phyloP scores from a whole-genome alignment of 768 basidiomycete species.

The Russula griseocarnosa region DNA sequence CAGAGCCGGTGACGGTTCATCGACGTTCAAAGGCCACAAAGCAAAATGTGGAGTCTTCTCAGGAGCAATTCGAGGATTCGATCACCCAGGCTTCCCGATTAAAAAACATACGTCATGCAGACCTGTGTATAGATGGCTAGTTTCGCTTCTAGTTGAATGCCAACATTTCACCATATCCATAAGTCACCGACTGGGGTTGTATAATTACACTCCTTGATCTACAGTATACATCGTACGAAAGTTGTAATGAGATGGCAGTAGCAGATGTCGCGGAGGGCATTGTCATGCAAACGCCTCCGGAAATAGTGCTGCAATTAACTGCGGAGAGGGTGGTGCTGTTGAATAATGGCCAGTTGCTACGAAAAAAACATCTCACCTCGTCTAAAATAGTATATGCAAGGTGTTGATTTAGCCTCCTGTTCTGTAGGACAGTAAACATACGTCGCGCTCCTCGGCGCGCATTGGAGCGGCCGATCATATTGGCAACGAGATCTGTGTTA shows the following conservation, averaged over 20 bases:
- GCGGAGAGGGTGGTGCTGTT: conserved; percentile 3
- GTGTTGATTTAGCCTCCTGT: conserved; percentile 91
- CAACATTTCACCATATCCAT: neutral
- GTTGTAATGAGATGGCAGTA: neutral
- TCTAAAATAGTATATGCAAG: conserved; percentile 84
- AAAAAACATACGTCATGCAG: neutral
- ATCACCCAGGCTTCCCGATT: neutral
- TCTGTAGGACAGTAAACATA: conserved; percentile 92
- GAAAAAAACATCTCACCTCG: conserved; percentile 53
- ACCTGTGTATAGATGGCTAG: conserved; percentile 3
- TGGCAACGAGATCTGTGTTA: conserved; percentile 79
- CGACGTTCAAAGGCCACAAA: conserved; percentile 39
- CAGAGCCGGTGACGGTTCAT: conserved; percentile 50
- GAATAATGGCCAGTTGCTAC: neutral
- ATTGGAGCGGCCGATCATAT: conserved; percentile 97
- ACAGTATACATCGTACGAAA: neutral
- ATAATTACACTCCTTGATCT: neutral
- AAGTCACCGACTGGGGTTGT: neutral
- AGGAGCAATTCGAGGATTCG: conserved; percentile 1
- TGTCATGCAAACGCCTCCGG: conserved; percentile 41
- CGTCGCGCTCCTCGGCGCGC: conserved; percentile 88
- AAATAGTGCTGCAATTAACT: conserved; percentile 61
- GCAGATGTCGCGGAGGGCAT: too few relatives aligned
- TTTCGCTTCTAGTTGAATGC: neutral
- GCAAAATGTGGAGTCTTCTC: neutral